Evolutionary conservation across 2,329 filamentous ascomycete species (phyloP).

Genomic region (Apiospora saccharicola): DNA sequence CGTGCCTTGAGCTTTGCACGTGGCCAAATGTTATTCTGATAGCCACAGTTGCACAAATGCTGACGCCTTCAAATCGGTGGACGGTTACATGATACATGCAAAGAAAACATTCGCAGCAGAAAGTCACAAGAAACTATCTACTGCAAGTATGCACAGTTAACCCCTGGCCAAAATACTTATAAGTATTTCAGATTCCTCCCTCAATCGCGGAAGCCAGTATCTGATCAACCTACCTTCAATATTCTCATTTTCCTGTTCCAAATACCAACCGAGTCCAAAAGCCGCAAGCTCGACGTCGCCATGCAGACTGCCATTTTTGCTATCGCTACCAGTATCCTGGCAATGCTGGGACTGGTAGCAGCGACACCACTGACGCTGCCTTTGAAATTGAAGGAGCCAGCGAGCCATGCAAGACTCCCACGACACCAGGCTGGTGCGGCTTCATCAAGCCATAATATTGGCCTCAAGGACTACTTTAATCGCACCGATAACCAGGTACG

Average conservation of each 20-base stretch:
- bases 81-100: too few relatives aligned
- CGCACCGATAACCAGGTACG: constrained; percentile 28
- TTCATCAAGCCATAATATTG: constrained; percentile 10
- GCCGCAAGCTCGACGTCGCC: background rate
- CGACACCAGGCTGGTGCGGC: background rate
- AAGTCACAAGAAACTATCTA: too few relatives aligned
- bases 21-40: too few relatives aligned
- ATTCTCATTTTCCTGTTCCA: too few relatives aligned
- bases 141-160: background rate
- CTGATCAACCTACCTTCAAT: too few relatives aligned
- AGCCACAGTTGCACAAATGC: too few relatives aligned
- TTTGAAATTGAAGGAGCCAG: background rate
- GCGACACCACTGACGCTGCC: background rate
- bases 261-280: background rate
- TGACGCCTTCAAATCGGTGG: too few relatives aligned
- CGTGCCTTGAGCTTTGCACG: background rate
- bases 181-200: too few relatives aligned
- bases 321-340: background rate
- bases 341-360: background rate
- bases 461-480: constrained; percentile 28
- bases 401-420: background rate
- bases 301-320: background rate
- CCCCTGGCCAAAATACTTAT: too few relatives aligned
- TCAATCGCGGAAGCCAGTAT: background rate
- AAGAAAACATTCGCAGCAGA: too few relatives aligned